Evolutionary conservation across 2,329 filamentous ascomycete genomes (phyloP).

Genomic region (Periconia sp.): DNA sequence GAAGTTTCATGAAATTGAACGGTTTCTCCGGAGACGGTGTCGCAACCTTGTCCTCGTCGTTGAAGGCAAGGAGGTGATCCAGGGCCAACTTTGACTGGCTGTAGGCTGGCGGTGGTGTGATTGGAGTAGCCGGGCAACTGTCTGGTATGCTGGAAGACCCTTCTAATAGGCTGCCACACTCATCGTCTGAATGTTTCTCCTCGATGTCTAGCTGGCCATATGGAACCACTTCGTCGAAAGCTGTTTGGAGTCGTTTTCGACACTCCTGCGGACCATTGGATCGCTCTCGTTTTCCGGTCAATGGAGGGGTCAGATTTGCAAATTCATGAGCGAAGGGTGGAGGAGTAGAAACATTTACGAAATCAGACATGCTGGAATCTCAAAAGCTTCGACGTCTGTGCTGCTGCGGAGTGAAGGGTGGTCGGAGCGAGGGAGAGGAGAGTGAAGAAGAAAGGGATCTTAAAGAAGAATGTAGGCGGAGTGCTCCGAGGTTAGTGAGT

Average conservation of each 20-base stretch:
- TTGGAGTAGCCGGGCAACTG: neutral
- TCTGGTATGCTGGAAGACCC: neutral
- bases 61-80: neutral
- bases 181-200: neutral
- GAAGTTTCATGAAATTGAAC: slow-evolving; percentile 25
- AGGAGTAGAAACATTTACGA: slow-evolving; percentile 11
- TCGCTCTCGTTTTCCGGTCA: slow-evolving; percentile 17
- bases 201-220: neutral
- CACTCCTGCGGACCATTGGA: slow-evolving; percentile 4
- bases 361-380: neutral
- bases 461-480: neutral
- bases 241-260: slow-evolving; percentile 1
- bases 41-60: neutral
- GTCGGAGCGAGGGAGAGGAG: neutral
- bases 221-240: neutral
- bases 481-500: neutral
- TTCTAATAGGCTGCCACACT: neutral
- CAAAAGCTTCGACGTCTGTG: neutral
- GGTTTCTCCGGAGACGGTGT: neutral
- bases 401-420: neutral
- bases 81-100: too few species aligned
- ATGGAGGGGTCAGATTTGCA: slow-evolving; percentile 19
- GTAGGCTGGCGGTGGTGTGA: neutral
- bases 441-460: neutral
- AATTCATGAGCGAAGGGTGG: slow-evolving; percentile 4